A percentile compares a stretch with the other conserved stretches of the same genome.
Conservation (phyloP, 2,329 filamentous ascomycete species). For the Fusarium odoratissimum region DNA sequence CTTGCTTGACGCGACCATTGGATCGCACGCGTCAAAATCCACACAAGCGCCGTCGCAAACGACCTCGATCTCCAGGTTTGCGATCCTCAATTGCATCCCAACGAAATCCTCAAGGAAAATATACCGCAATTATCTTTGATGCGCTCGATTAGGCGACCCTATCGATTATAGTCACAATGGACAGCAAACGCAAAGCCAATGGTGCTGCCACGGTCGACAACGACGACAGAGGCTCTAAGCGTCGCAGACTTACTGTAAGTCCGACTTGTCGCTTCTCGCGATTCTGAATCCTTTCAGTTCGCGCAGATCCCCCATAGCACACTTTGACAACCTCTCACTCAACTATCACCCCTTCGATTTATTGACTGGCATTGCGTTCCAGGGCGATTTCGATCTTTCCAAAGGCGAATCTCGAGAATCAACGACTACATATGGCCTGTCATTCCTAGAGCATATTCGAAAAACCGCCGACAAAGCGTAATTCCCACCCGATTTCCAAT, state of each 20-base stretch:
- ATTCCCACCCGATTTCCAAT: constrained; percentile 46
- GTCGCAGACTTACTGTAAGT: constrained; percentile 65
- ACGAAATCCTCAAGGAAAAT: constrained; percentile 17
- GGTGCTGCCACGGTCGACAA: constrained; percentile 58
- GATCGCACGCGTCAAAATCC: constrained; percentile 47
- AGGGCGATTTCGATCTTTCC: constrained; percentile 60
- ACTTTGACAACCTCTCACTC: neutral
- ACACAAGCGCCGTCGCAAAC: constrained; percentile 39
- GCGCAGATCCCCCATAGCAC: neutral
- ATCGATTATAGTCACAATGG: constrained; percentile 56
- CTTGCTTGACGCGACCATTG: constrained; percentile 45
- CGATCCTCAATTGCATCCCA: constrained; percentile 46
- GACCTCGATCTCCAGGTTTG: constrained; percentile 27
- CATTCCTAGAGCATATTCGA: constrained; percentile 80
- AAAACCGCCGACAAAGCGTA: constrained; percentile 86
- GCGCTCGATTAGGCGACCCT: constrained; percentile 43
- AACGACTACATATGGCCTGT: constrained; percentile 77
- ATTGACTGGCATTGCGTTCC: constrained; percentile 19
- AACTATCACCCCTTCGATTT: neutral
- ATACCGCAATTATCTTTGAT: constrained; percentile 40
- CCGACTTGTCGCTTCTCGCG: constrained; percentile 37
- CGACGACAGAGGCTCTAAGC: constrained; percentile 66
- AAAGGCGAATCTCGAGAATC: constrained; percentile 73
- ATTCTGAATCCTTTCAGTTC: constrained; percentile 3
- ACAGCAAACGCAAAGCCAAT: constrained; percentile 68